Conservation (phyloP, 2,329 filamentous ascomycete genomes). For the Camptophora hylomeconis region DNA sequence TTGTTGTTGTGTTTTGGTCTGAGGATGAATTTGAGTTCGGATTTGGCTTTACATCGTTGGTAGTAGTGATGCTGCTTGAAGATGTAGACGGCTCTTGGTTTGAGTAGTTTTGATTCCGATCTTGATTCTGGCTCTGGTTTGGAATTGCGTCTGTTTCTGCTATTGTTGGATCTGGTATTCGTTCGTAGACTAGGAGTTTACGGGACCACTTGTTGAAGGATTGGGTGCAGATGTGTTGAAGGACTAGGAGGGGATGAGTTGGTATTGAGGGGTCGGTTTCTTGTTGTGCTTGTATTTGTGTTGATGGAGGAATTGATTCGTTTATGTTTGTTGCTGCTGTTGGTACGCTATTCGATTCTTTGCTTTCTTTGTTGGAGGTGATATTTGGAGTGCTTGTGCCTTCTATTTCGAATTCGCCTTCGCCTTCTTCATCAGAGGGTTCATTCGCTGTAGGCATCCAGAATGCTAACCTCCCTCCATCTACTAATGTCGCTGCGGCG, state of each 20-base stretch:
- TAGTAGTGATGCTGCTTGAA: too few relatives aligned
- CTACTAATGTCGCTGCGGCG: constrained; percentile 61
- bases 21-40: too few relatives aligned
- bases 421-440: constrained; percentile 59
- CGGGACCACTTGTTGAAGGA: constrained; percentile 89
- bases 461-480: constrained; percentile 69
- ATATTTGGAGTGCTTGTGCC: too few relatives aligned
- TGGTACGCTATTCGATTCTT: neutral
- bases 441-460: constrained; percentile 94
- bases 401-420: constrained; percentile 65
- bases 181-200: constrained; percentile 72
- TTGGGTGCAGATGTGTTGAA: constrained; percentile 69
- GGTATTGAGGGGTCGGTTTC: constrained; percentile 9
- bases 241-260: constrained; percentile 57
- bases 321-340: constrained; percentile 9
- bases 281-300: neutral
- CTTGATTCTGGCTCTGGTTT: too few relatives aligned
- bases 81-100: too few relatives aligned
- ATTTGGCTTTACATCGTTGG: too few relatives aligned
- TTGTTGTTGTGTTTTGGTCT: too few relatives aligned
- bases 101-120: too few relatives aligned
- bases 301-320: too few relatives aligned
- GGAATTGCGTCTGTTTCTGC: constrained; percentile 21
- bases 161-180: constrained; percentile 46
- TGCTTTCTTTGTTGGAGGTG: too few relatives aligned